Evolutionary conservation across 805 yeast genomes (phyloP).

Genomic region (Yarrowia sp.): DNA sequence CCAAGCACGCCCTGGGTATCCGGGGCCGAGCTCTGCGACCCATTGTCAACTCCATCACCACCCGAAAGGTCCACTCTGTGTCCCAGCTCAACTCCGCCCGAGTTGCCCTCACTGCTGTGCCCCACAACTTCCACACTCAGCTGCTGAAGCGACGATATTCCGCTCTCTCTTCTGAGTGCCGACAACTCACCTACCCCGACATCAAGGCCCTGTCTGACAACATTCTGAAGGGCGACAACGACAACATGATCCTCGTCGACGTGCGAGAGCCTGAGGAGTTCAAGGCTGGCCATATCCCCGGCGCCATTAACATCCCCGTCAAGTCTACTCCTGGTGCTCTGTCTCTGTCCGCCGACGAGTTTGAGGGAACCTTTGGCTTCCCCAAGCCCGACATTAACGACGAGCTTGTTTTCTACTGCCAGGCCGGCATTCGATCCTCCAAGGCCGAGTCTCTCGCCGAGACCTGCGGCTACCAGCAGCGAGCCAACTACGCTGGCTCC

Average conservation of each 20-base stretch:
- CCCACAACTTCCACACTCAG: conserved; percentile 16
- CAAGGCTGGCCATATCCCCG: conserved; percentile 72
- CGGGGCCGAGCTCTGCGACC: conserved; percentile 21
- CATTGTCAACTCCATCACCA: conserved; percentile 16
- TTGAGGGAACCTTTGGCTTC: conserved; percentile 75
- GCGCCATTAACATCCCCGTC: conserved; percentile 82
- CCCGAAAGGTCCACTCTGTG: conserved; percentile 22
- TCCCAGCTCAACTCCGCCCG: conserved; percentile 20
- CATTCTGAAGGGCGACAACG: conserved; percentile 39
- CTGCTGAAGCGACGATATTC: conserved; percentile 22
- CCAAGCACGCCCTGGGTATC: not conserved
- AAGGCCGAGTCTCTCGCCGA: conserved; percentile 90
- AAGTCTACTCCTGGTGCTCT: conserved; percentile 91
- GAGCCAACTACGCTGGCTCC: conserved; percentile 86
- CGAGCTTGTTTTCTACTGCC: conserved; percentile 83
- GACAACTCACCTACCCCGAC: conserved; percentile 18
- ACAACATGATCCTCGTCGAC: conserved; percentile 64
- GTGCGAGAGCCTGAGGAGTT: conserved; percentile 89
- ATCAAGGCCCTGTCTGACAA: conserved; percentile 46
- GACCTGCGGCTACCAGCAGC: conserved; percentile 78
- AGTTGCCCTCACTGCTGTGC: conserved; percentile 12
- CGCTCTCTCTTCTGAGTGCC: conserved; percentile 3
- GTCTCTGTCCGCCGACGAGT: conserved; percentile 72
- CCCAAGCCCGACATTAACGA: conserved; percentile 68
- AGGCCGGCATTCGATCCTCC: conserved; percentile 86